Conservation (phyloP, 2,329 filamentous ascomycete genomes). For the Monilinia aucupariae region DNA sequence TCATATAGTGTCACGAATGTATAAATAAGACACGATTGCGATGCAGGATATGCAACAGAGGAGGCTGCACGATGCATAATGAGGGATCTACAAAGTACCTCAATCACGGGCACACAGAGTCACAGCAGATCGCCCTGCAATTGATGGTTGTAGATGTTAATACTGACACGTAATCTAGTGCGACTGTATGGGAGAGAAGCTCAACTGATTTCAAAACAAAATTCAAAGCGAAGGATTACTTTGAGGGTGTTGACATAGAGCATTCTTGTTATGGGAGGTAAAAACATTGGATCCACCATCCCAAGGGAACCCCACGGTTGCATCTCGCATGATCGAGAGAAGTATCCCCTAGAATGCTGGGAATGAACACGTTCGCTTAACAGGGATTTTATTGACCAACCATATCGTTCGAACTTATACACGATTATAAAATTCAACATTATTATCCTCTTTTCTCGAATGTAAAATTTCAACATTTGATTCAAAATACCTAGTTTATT, state of each 20-base stretch:
- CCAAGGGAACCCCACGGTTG: too few relatives aligned
- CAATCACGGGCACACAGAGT: too few relatives aligned
- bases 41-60: slow-evolving; percentile 68
- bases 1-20: slow-evolving; percentile 64
- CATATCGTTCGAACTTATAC: too few relatives aligned
- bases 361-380: too few relatives aligned
- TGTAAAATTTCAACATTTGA: too few relatives aligned
- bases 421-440: too few relatives aligned
- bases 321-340: too few relatives aligned
- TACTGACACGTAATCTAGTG: slow-evolving; percentile 31
- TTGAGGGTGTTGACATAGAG: neutral
- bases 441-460: too few relatives aligned
- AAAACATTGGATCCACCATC: too few relatives aligned
- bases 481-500: too few relatives aligned
- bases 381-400: too few relatives aligned
- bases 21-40: slow-evolving; percentile 64
- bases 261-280: too few relatives aligned
- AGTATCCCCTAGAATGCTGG: slow-evolving; percentile 16
- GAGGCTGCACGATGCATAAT: slow-evolving; percentile 80
- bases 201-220: neutral
- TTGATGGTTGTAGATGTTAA: slow-evolving; percentile 30
- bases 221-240: slow-evolving; percentile 9
- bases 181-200: slow-evolving; percentile 32
- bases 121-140: slow-evolving; percentile 31
- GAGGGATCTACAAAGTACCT: slow-evolving; percentile 75